A percentile compares a stretch with the other conserved stretches of the same genome.
These are phyloP conservation scores for Aspergillus awamori DNA, from an alignment of 2,329 filamentous ascomycete genomes.

Conservation along the genomic window DNA sequence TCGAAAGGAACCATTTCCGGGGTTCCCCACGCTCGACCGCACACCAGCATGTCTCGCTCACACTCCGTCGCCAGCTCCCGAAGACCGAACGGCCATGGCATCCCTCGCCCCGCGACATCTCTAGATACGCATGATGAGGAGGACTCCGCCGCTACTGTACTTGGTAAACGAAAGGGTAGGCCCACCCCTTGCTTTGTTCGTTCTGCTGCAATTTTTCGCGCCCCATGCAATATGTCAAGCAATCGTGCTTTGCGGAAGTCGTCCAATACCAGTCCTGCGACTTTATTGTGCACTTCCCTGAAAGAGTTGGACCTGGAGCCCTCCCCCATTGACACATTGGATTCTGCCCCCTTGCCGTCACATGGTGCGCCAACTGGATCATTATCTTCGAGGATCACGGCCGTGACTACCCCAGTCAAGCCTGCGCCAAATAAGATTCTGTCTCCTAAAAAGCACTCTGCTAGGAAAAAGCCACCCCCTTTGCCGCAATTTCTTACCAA, in stretches of 20 bases:
- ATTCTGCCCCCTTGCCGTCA: constrained; percentile 12
- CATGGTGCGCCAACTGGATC: constrained; percentile 19
- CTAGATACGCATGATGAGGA: constrained; percentile 46
- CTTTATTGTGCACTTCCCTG: constrained; percentile 13
- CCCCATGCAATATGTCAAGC: constrained; percentile 18
- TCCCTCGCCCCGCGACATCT: constrained; percentile 46
- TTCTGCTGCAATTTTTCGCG: constrained; percentile 23
- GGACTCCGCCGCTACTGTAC: constrained; percentile 37
- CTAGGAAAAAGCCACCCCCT: constrained; percentile 33
- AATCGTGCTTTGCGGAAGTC: neutral
- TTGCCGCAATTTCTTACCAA: constrained; percentile 65
- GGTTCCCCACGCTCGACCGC: constrained; percentile 51
- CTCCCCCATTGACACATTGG: constrained; percentile 17
- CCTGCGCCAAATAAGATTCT: constrained; percentile 30
- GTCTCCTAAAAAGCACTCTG: constrained; percentile 40
- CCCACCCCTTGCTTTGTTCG: constrained; percentile 38
- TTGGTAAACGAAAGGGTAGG: constrained; percentile 59
- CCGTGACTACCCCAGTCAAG: constrained; percentile 42
- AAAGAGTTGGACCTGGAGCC: constrained; percentile 11
- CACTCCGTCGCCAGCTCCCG: constrained; percentile 56
- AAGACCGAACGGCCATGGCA: constrained; percentile 50
- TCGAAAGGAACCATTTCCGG: constrained; percentile 56
- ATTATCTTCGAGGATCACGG: constrained; percentile 23
- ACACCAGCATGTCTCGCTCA: constrained; percentile 50
- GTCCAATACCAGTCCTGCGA: neutral